These are phyloP conservation scores for Pythium plurisporium DNA, from an alignment of 352 stramenopile species.

Conservation along the genomic window DNA sequence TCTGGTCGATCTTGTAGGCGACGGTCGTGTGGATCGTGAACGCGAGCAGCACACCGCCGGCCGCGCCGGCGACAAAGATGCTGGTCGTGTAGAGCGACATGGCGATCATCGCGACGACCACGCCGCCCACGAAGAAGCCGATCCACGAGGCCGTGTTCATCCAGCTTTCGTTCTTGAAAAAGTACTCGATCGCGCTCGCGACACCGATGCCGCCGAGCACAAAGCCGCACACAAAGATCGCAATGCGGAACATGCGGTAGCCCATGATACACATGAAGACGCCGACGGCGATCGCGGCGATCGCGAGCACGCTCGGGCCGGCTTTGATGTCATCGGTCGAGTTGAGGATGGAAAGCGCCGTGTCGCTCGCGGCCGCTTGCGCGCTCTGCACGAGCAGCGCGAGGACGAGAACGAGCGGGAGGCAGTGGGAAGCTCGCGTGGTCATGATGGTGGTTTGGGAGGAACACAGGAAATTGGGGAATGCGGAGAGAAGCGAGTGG, in stretches of 20 bases:
- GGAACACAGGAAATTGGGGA: no score
- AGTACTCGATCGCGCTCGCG: constrained; percentile 43
- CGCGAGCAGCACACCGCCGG: constrained; percentile 49
- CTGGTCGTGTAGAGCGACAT: constrained; percentile 48
- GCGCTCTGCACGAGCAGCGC: constrained; percentile 38
- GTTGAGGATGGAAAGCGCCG: constrained; percentile 34
- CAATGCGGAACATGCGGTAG: constrained; percentile 58
- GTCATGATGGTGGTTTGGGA: no score
- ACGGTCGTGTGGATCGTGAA: constrained; percentile 56
- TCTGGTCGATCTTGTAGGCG: constrained; percentile 49
- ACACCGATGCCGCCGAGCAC: constrained; percentile 45
- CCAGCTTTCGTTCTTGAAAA: constrained; percentile 48
- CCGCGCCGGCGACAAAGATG: constrained; percentile 52
- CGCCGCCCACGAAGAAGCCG: constrained; percentile 54
- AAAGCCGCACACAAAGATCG: constrained; percentile 59
- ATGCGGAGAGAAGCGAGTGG: no score
- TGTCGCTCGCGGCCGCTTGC: constrained; percentile 22
- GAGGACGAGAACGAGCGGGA: constrained; percentile 42
- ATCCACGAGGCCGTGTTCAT: constrained; percentile 63
- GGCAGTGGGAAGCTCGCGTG: constrained; percentile 38
- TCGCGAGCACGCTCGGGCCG: constrained; percentile 34
- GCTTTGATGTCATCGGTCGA: constrained; percentile 30
- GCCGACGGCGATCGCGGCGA: constrained; percentile 39
- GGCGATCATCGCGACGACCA: constrained; percentile 46
- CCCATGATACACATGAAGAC: constrained; percentile 38